These are phyloP conservation scores for Glycine tomentella DNA, from an alignment of 306 rosid genomes.

Conservation along the genomic window DNA sequence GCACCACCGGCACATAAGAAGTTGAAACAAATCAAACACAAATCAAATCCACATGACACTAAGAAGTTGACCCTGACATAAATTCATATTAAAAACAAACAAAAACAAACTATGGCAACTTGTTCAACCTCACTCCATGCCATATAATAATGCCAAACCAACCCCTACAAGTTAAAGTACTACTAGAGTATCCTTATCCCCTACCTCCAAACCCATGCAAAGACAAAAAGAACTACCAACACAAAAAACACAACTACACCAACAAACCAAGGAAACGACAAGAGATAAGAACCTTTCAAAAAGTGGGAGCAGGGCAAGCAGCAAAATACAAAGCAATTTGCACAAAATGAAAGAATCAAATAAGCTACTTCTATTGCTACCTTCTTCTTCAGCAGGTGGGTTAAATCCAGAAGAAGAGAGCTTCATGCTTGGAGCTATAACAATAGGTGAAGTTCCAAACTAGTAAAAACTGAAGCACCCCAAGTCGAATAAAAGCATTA, in stretches of 20 bases:
- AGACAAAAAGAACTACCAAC: slow-evolving; percentile 29
- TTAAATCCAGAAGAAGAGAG: slow-evolving; percentile 64
- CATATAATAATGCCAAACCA: slow-evolving; percentile 35
- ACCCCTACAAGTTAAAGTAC: background rate
- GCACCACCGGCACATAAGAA: slow-evolving; percentile 10
- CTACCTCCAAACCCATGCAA: slow-evolving; percentile 9
- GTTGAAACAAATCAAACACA: background rate
- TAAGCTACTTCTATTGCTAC: slow-evolving; percentile 28
- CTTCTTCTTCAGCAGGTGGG: slow-evolving; percentile 68
- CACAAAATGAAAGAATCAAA: slow-evolving; percentile 26
- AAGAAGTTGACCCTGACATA: background rate
- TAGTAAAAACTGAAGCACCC: slow-evolving; percentile 42
- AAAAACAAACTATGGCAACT: slow-evolving; percentile 3
- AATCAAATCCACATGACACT: slow-evolving; percentile 14
- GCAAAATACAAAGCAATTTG: slow-evolving; percentile 7
- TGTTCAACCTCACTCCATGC: slow-evolving; percentile 9
- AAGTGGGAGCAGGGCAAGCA: background rate
- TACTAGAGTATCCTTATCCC: background rate
- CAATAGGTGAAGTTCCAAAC: slow-evolving; percentile 41
- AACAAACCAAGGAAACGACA: background rate
- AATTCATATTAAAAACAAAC: background rate
- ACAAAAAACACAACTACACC: background rate
- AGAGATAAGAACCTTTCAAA: background rate
- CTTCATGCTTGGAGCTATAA: slow-evolving; percentile 55
- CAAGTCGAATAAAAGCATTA: slow-evolving; percentile 31